Base-by-base conservation (phyloP, 805 yeast genomes). In the Sugiyamaella floridensis region DNA sequence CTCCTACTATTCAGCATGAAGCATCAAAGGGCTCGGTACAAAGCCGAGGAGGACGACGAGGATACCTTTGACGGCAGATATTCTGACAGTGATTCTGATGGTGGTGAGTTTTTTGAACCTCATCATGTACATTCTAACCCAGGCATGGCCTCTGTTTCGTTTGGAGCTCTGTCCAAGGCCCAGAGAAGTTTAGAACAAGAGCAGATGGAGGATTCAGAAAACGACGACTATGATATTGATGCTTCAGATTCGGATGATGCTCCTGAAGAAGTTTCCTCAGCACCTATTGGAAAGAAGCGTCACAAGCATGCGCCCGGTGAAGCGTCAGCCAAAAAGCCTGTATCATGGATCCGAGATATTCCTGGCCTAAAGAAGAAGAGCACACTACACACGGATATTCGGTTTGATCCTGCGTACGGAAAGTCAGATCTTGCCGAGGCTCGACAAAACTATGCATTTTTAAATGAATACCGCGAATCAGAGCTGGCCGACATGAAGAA, bases 371-470 rank as follows among this genome's bases (percentile, higher is more conserved):
- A 49, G 29, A 49, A 53, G 22, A 48, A 48, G n/a, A 41, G 58
- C 65, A 69, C 67, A 14, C 68, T 84, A 28, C 83, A 85, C 65
- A 77, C 80, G 47, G 99, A 93, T 71, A 84, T 95, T 34, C 76
- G 99, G 60, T 93, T 93, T 66, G 97, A 93, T 67, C 78, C 92
- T 2, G 89, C 96, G 0, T 81, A 81, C 57, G 98, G 98, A 53
- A 85, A 81, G 60, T 87, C 93, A 0, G 92, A 90, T 65, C 70
- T 79, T 54, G 71, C 74, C 32, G 74, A 76, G 54, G 78, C 86
- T 15, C 75, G 97, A 55, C 79, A 81, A 62, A 83, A 92, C 63
- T 93, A 93, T 71, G 77, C 80, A 44, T 93, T 93, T 64, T 71
- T 93, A 53, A 96, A 89, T 67, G 89, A 85, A 41, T 93, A 93